A percentile compares a stretch with the other conserved stretches of the same genome.
These are phyloP conservation scores for Fraxinus baroniana DNA, from an alignment of 305 asterid genomes.

Conservation along the genomic window DNA sequence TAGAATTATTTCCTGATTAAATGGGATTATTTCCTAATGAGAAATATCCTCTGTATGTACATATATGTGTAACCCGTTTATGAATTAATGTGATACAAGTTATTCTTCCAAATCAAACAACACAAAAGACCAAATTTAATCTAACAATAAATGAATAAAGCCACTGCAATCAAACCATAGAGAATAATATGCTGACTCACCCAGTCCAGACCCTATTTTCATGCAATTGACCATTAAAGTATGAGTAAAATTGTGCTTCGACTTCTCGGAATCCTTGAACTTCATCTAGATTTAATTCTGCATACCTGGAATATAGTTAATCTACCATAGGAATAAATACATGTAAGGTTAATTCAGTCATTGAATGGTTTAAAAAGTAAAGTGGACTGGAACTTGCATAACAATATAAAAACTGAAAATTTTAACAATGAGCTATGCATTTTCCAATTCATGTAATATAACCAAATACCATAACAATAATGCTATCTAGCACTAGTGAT, in stretches of 20 bases:
- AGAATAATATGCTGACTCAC: slow-evolving; percentile 46
- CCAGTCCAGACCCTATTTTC: slow-evolving; percentile 83
- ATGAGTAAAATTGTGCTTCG: slow-evolving; percentile 64
- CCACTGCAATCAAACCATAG: background rate
- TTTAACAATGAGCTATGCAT: background rate
- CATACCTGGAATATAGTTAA: slow-evolving; percentile 50
- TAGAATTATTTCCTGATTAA: background rate
- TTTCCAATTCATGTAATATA: background rate
- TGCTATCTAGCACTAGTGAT: background rate
- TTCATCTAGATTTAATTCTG: slow-evolving; percentile 54
- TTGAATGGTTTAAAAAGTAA: slow-evolving; percentile 3
- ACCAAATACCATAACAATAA: background rate
- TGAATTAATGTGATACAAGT: background rate
- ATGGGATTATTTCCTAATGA: background rate
- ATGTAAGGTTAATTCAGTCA: background rate
- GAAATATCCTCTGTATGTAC: background rate
- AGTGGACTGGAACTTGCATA: slow-evolving; percentile 6
- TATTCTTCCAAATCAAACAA: background rate
- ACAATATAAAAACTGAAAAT: slow-evolving; percentile 14
- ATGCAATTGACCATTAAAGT: slow-evolving; percentile 66
- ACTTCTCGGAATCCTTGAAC: slow-evolving; percentile 66
- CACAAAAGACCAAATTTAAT: background rate
- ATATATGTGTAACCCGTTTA: background rate
- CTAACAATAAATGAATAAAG: background rate
- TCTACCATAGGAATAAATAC: slow-evolving; percentile 1